Evolutionary conservation across 1,284 basidiomycete genomes (phyloP).

Genomic region (Stereum hirsutum): DNA sequence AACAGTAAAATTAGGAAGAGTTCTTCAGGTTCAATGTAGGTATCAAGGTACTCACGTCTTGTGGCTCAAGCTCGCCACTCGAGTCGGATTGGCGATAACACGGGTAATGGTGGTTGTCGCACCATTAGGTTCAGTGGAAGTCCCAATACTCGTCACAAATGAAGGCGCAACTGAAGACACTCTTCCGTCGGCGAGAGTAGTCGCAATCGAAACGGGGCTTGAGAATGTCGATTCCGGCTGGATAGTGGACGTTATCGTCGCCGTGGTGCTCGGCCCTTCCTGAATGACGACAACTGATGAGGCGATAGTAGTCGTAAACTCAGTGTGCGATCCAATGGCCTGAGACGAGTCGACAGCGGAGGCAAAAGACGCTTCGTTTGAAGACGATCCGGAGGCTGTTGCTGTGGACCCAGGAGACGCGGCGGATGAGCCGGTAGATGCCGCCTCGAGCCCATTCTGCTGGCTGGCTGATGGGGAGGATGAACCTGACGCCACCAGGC

Average conservation of each 20-base stretch:
- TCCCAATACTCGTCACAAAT: constrained; percentile 34
- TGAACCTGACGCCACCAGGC: too few species aligned
- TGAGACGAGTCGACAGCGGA: background rate
- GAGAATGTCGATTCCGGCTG: constrained; percentile 34
- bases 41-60: constrained; percentile 14
- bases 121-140: constrained; percentile 34
- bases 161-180: constrained; percentile 29
- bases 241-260: constrained; percentile 34
- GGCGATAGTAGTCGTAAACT: background rate
- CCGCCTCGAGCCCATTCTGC: background rate
- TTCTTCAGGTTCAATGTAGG: background rate
- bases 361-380: background rate
- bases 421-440: background rate
- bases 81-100: constrained; percentile 38
- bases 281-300: background rate
- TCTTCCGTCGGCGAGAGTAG: constrained; percentile 29
- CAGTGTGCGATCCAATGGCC: background rate
- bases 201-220: constrained; percentile 28
- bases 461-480: too few species aligned
- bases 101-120: constrained; percentile 34
- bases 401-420: background rate
- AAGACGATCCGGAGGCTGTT: background rate
- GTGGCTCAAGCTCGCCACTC: constrained; percentile 13
- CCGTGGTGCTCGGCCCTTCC: constrained; percentile 11
- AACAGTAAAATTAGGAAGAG: background rate